Evolutionary conservation across 192 early-diverging fungal species (phyloP), one percentile per base, ranked within the genome.

Genomic region (Coemansia sp.): DNA sequence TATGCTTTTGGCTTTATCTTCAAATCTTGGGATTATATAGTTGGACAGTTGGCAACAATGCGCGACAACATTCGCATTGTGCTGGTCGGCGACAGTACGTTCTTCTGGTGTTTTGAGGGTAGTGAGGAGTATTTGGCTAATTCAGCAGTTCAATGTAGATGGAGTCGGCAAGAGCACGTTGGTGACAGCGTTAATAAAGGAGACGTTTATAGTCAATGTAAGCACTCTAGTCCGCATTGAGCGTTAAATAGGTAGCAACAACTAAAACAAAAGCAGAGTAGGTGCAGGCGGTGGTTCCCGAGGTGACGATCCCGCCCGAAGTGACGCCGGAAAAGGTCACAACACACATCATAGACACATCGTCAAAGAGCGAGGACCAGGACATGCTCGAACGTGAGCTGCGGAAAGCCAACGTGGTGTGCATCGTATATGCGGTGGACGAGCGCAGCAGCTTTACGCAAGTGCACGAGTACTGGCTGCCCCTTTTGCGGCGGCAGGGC

Each of bases 241-340:
- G 31, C 31, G 27, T 6, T 1, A 35, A 35, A 5, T n/a, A n/a
- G 14, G 41, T 45, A 45, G 14, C 11, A 16, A 45, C 41, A 45
- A 45, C 12, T 16, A 3, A 12, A 45, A 45, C 41, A 16, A n/a
- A 1, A 45, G 9, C 6, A 9, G 39, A 14, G 41, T 92, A 94
- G 75, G 96, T 81, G 25, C 97, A 98, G 79, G 91, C 95, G 68
- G 92, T 98, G 17, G 93, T 99, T 58, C 95, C 97, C n/a, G 97
- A 99, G 72, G 95, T 99, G n/a, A 99, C 96, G 12, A 99, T 99
- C 64, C 97, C 97, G 45, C 94, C 97, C 35, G 95, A 99, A 69
- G 92, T 97, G 69, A 95, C 96, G 29, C 87, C 93, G 1, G 97
- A 98, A 62, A 93, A 94, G 61, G 94, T 95, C 9, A 98, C 95